These are phyloP conservation scores for Pyrrhoderma noxium DNA, from an alignment of 1,284 basidiomycete genomes.

Conservation along the genomic window DNA sequence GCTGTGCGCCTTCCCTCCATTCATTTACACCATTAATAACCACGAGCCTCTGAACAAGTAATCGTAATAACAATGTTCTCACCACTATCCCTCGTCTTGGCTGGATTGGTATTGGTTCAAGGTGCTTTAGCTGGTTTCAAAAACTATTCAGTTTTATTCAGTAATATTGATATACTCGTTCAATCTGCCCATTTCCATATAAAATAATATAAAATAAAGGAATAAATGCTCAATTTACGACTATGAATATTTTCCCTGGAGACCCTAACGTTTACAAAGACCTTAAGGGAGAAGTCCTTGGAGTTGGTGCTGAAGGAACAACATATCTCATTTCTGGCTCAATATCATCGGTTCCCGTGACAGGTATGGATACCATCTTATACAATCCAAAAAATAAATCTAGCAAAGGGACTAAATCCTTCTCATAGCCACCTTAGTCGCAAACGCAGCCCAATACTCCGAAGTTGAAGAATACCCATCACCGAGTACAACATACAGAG, in stretches of 20 bases:
- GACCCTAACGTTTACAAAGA: background rate
- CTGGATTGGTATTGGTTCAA: too few relatives aligned
- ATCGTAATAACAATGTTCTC: too few relatives aligned
- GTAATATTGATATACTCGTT: too few relatives aligned
- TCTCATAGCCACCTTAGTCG: background rate
- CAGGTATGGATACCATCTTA: background rate
- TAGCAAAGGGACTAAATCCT: background rate
- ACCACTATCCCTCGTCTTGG: too few relatives aligned
- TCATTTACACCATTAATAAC: too few relatives aligned
- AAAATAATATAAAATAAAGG: background rate
- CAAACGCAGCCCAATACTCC: conserved; percentile 3
- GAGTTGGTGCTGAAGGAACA: conserved; percentile 11
- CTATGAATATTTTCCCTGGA: conserved; percentile 5
- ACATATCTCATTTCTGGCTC: conserved; percentile 5
- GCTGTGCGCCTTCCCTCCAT: too few relatives aligned
- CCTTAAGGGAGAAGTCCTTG: conserved; percentile 3
- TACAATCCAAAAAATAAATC: background rate
- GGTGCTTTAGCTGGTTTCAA: too few relatives aligned
- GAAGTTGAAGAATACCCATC: background rate
- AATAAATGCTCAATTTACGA: background rate
- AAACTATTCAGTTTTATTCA: too few relatives aligned
- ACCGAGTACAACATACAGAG: too few relatives aligned
- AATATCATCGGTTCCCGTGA: conserved; percentile 1
- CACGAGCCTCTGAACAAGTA: too few relatives aligned
- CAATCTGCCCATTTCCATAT: too few relatives aligned